A percentile compares a stretch with the other conserved stretches of the same genome.
phyloP scores from a whole-genome alignment of 148 eudicot genomes.

The Rhododendron kiyosumense region DNA sequence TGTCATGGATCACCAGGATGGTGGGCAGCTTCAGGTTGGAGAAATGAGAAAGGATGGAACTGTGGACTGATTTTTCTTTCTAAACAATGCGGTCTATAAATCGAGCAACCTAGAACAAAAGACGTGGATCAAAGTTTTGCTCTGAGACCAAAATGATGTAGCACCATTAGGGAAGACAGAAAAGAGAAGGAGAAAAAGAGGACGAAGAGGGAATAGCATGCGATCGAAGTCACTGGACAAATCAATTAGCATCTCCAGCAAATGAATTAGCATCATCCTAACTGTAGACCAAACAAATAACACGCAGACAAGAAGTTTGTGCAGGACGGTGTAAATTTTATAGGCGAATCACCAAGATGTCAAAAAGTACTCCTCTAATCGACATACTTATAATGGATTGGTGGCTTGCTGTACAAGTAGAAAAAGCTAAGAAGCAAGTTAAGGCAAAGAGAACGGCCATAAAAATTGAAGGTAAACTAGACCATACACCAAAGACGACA shows the following conservation, averaged over 20 bases:
- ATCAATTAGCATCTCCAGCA: not conserved
- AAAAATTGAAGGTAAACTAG: not conserved
- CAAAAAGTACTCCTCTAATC: not conserved
- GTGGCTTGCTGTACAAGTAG: not conserved
- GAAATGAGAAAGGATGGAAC: not conserved
- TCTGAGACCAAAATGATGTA: not conserved
- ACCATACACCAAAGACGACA: not conserved
- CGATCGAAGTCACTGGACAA: not conserved
- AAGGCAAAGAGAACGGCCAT: not conserved
- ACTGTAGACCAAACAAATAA: not conserved
- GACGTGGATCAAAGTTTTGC: not conserved
- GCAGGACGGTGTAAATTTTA: not conserved
- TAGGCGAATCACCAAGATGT: too few species aligned
- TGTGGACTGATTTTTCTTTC: not conserved
- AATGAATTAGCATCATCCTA: not conserved
- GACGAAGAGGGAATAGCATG: not conserved
- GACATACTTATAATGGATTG: not conserved
- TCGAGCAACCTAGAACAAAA: not conserved
- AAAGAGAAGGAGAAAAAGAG: not conserved
- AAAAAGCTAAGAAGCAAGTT: not conserved
- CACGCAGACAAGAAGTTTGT: not conserved
- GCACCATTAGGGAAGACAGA: not conserved
- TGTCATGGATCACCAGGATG: not conserved
- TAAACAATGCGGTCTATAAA: not conserved
- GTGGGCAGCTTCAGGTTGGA: not conserved